Conservation (phyloP, 2,329 filamentous ascomycete genomes). For the Plectosphaerella sp. region DNA sequence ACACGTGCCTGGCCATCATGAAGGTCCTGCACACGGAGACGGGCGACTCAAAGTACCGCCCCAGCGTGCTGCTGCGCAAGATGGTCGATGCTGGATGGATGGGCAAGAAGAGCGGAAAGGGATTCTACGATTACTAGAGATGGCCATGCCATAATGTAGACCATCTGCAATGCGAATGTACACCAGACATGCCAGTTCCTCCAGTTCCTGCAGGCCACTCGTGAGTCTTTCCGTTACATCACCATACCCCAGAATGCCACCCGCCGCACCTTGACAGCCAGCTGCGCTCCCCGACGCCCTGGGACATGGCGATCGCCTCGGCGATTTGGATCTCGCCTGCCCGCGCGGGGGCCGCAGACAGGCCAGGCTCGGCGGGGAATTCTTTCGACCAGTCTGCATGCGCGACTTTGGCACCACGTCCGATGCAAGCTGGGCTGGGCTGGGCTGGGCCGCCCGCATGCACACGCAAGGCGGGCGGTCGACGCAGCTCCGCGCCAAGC, state of each 20-base stretch:
- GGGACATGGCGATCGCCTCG: background rate
- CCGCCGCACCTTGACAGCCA: background rate
- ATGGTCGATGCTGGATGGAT: slow-evolving; percentile 99
- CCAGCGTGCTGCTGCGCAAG: slow-evolving; percentile 79
- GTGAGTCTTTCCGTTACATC: no score
- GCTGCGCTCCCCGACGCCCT: background rate
- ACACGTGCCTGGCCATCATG: slow-evolving; percentile 97
- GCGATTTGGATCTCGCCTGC: background rate
- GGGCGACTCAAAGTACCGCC: slow-evolving; percentile 92
- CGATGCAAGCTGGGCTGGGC: background rate
- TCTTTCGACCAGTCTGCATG: background rate
- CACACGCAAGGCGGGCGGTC: background rate
- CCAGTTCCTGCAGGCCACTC: no score
- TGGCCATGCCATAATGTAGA: background rate
- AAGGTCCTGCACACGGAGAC: slow-evolving; percentile 88
- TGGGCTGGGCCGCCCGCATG: background rate
- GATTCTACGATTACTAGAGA: slow-evolving; percentile 81
- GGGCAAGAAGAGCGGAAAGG: slow-evolving; percentile 95
- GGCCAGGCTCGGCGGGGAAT: background rate
- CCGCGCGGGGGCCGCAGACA: background rate
- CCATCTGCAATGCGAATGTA: no score
- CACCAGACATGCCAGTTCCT: no score
- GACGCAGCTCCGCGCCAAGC: background rate
- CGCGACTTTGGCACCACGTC: background rate
- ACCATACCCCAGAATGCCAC: no score